Conservation (phyloP, 164 flowering plant species). For the Warburgia ugandensis region DNA sequence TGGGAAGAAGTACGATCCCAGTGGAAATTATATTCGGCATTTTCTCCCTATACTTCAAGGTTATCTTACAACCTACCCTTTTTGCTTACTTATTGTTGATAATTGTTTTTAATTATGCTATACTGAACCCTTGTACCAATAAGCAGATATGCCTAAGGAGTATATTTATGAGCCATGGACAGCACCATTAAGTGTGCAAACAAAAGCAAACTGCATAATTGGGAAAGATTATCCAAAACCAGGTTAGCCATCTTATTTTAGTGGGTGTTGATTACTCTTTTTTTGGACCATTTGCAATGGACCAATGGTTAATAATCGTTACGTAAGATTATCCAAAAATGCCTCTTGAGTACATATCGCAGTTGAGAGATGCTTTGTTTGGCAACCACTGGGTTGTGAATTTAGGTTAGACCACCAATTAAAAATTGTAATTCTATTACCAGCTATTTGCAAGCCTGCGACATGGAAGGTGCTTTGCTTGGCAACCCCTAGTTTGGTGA, state of each 20-base stretch:
- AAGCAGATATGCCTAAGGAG: conserved; percentile 85
- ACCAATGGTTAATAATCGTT: too few relatives aligned
- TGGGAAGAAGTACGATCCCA: conserved; percentile 92
- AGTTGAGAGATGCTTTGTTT: too few relatives aligned
- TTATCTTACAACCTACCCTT: conserved; percentile 19
- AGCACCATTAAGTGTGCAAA: conserved; percentile 75
- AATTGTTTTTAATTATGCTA: neutral
- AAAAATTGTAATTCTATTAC: too few relatives aligned
- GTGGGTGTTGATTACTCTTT: too few relatives aligned
- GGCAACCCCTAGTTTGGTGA: too few relatives aligned
- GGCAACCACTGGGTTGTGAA: too few relatives aligned
- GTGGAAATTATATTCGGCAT: conserved; percentile 66
- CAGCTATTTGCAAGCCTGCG: too few relatives aligned
- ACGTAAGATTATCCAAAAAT: too few relatives aligned
- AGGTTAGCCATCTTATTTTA: conserved; percentile 44
- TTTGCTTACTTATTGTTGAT: neutral
- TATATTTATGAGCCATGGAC: conserved; percentile 98
- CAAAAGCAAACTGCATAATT: conserved; percentile 76
- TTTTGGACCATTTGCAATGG: too few relatives aligned
- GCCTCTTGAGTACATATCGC: too few relatives aligned
- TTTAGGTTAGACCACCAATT: too few relatives aligned
- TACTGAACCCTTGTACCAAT: conserved; percentile 1
- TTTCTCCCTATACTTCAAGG: conserved; percentile 82
- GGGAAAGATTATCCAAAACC: conserved; percentile 93
- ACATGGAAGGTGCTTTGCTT: too few relatives aligned